Evolutionary conservation across 2,329 filamentous ascomycete genomes (phyloP).

Genomic region (Aspergillus awamori): DNA sequence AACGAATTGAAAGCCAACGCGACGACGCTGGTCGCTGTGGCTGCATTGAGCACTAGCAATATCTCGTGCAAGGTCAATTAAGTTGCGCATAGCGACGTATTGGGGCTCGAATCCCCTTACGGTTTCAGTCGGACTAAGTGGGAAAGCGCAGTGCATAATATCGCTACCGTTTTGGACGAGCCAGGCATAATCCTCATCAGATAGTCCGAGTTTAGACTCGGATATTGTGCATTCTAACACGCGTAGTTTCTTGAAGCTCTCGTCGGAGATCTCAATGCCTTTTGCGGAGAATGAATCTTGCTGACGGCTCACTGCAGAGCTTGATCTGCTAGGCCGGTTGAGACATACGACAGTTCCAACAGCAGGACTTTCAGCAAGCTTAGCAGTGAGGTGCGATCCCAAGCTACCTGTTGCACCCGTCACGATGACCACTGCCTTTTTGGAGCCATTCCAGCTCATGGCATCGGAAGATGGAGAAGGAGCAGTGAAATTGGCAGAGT

Average conservation of each 20-base stretch:
- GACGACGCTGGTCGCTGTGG: neutral
- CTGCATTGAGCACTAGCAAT: conserved; percentile 18
- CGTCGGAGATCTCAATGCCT: conserved; percentile 25
- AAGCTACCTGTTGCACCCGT: conserved; percentile 47
- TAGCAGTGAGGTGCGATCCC: conserved; percentile 44
- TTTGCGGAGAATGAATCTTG: conserved; percentile 30
- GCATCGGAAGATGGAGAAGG: neutral
- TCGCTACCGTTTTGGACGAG: conserved; percentile 49
- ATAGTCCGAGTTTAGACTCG: conserved; percentile 54
- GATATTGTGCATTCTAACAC: conserved; percentile 57
- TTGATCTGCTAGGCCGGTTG: conserved; percentile 43
- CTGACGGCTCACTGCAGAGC: conserved; percentile 34
- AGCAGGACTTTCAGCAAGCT: conserved; percentile 31
- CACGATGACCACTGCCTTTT: conserved; percentile 35
- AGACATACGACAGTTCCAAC: conserved; percentile 49
- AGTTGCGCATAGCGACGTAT: conserved; percentile 51
- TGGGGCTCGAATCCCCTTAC: conserved; percentile 24
- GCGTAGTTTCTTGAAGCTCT: conserved; percentile 31
- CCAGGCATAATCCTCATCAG: conserved; percentile 37
- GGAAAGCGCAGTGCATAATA: conserved; percentile 40
- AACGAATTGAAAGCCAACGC: conserved; percentile 41
- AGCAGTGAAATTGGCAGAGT: conserved; percentile 25
- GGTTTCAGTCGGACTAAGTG: conserved; percentile 23
- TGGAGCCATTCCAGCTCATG: neutral
- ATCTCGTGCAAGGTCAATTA: conserved; percentile 51